These are phyloP conservation scores for Ophiosphaerella herpotricha DNA, from an alignment of 2,329 filamentous ascomycete genomes.

Conservation along the genomic window DNA sequence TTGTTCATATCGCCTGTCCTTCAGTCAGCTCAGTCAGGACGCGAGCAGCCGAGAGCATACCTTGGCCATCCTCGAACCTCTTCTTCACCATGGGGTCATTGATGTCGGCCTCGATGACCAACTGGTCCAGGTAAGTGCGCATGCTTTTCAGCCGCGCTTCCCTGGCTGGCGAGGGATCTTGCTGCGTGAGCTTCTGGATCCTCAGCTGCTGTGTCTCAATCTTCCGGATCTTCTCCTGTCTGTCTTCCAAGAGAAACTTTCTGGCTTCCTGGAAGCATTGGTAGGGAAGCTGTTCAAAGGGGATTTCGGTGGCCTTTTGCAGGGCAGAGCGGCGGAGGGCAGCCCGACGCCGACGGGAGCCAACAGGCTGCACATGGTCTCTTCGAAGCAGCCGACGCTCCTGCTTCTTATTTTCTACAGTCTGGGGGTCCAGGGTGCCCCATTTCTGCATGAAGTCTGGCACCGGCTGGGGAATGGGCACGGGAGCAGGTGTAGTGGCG, in stretches of 20 bases:
- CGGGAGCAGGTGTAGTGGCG: constrained; percentile 14
- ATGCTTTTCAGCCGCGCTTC: constrained; percentile 71
- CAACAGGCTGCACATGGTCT: constrained; percentile 71
- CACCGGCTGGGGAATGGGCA: constrained; percentile 14
- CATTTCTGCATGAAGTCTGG: constrained; percentile 45
- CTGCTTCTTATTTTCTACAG: constrained; percentile 49
- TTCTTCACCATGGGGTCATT: constrained; percentile 95
- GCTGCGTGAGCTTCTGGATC: constrained; percentile 69
- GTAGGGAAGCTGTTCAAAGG: constrained; percentile 93
- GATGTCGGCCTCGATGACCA: constrained; percentile 91
- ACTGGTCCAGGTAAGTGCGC: constrained; percentile 70
- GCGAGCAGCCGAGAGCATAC: constrained; percentile 56
- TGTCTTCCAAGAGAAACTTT: constrained; percentile 77
- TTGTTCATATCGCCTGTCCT: constrained; percentile 86
- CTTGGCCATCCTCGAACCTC: constrained; percentile 86
- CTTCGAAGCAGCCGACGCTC: constrained; percentile 71
- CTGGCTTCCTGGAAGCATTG: constrained; percentile 98
- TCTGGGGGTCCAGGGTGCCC: constrained; percentile 39
- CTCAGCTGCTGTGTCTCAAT: constrained; percentile 70
- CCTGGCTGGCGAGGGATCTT: constrained; percentile 62
- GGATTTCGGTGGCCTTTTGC: constrained; percentile 67
- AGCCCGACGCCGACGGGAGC: constrained; percentile 78
- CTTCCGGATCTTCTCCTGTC: constrained; percentile 75
- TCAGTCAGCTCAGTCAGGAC: constrained; percentile 11
- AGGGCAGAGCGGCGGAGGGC: constrained; percentile 41